Evolutionary conservation across 1,139 yeast species (phyloP).

Genomic region (Spencermartinsiella ligniputridi): DNA sequence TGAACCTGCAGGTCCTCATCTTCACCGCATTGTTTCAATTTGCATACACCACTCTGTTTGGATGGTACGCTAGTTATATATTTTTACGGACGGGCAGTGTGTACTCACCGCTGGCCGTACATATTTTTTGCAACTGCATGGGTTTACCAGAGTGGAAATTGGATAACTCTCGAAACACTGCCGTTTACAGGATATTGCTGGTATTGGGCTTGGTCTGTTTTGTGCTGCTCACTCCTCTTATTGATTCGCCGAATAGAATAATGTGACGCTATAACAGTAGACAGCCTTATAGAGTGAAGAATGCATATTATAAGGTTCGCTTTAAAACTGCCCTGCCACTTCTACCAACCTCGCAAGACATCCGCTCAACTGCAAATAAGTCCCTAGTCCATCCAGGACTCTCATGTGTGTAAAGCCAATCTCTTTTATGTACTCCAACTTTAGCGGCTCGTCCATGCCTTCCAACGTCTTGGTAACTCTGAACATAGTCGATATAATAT

Average conservation of each 20-base stretch:
- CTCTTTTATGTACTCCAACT: conserved; percentile 74
- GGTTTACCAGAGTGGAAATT: conserved; percentile 60
- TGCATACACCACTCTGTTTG: conserved; percentile 73
- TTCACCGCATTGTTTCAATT: conserved; percentile 54
- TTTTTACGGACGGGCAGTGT: conserved; percentile 51
- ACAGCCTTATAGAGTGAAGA: too few relatives aligned
- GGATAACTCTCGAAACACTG: conserved; percentile 20
- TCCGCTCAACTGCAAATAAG: conserved; percentile 82
- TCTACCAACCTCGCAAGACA: conserved; percentile 59
- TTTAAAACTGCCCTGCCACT: conserved; percentile 7
- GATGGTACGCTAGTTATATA: conserved; percentile 62
- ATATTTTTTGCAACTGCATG: conserved; percentile 68
- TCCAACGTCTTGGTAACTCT: conserved; percentile 77
- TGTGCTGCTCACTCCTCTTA: conserved; percentile 8
- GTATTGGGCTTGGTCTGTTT: conserved; percentile 44
- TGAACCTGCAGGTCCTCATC: conserved; percentile 19
- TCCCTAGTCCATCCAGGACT: conserved; percentile 86
- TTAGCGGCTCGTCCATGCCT: conserved; percentile 50
- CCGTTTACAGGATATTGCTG: conserved; percentile 42
- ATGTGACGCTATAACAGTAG: neutral
- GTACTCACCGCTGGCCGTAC: conserved; percentile 63
- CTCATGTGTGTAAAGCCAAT: conserved; percentile 92
- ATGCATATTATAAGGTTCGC: neutral
- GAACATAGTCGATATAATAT: conserved; percentile 85
- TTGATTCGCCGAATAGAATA: neutral